These are phyloP conservation scores for Castanospermum australe DNA, from an alignment of 306 rosid species.

Conservation along the genomic window DNA sequence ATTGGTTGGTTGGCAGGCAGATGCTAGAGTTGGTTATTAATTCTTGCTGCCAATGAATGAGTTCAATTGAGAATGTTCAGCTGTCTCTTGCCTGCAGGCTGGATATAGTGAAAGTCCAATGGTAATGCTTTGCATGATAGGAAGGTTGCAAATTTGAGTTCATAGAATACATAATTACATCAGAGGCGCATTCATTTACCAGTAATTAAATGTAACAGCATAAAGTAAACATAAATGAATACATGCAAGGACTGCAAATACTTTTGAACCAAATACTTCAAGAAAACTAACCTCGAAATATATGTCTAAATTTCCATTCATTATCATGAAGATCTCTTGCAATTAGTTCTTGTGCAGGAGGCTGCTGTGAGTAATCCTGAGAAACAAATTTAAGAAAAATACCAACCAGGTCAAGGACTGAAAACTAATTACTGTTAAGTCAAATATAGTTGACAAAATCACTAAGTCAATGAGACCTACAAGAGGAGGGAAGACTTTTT, in stretches of 20 bases:
- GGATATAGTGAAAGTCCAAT: neutral
- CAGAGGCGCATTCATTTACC: neutral
- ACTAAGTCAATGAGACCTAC: conserved; percentile 40
- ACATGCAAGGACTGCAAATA: neutral
- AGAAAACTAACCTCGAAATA: conserved; percentile 55
- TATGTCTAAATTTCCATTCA: conserved; percentile 77
- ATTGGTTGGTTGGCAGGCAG: too few relatives aligned
- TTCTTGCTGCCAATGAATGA: too few relatives aligned
- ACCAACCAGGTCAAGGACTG: neutral
- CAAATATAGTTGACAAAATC: conserved; percentile 36
- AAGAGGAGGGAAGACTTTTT: conserved; percentile 81
- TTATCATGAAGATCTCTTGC: conserved; percentile 79
- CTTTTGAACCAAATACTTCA: neutral
- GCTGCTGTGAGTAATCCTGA: conserved; percentile 73
- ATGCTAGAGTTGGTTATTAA: too few relatives aligned
- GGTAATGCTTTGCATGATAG: neutral
- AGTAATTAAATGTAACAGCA: neutral
- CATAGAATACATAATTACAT: neutral
- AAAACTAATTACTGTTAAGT: neutral
- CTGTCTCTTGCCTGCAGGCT: too few relatives aligned
- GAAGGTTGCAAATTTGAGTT: neutral
- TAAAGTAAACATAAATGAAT: neutral
- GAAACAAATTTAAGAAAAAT: conserved; percentile 11
- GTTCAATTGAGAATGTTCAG: too few relatives aligned
- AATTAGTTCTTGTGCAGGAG: conserved; percentile 72